Conservation (phyloP, 1,139 yeast species). For the Protomyces inouyei region DNA sequence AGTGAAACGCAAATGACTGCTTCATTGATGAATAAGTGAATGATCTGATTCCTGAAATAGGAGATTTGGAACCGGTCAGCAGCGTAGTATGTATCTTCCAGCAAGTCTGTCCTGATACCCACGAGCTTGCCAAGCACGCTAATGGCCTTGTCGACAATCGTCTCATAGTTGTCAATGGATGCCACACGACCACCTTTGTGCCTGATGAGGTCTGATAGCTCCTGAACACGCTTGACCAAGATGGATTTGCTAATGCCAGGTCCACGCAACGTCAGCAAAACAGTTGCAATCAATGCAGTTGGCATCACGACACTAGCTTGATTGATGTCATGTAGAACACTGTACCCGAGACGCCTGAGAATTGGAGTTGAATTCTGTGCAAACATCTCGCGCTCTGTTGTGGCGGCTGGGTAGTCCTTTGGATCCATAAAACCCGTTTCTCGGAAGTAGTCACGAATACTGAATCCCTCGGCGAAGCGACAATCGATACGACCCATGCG, state of each 20-base stretch:
- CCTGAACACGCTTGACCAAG: slow-evolving; percentile 39
- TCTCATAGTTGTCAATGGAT: slow-evolving; percentile 39
- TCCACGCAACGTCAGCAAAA: slow-evolving; percentile 42
- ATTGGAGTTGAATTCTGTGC: slow-evolving; percentile 35
- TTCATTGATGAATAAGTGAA: slow-evolving; percentile 45
- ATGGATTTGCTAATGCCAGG: slow-evolving; percentile 42
- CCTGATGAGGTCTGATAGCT: slow-evolving; percentile 41
- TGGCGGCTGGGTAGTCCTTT: slow-evolving; percentile 25
- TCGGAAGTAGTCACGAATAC: slow-evolving; percentile 39
- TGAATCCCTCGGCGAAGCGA: slow-evolving; percentile 45
- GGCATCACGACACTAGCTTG: slow-evolving; percentile 46
- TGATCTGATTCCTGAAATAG: slow-evolving; percentile 45
- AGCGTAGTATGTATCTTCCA: slow-evolving; percentile 43
- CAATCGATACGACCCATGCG: slow-evolving; percentile 45
- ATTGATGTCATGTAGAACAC: slow-evolving; percentile 44
- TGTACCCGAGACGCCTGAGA: slow-evolving; percentile 43
- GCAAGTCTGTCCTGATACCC: slow-evolving; percentile 37
- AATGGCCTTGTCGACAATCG: slow-evolving; percentile 42
- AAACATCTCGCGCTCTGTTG: slow-evolving; percentile 23
- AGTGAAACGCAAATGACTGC: slow-evolving; percentile 43
- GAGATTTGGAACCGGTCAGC: slow-evolving; percentile 45
- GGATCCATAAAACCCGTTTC: slow-evolving; percentile 36
- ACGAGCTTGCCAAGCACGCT: slow-evolving; percentile 44
- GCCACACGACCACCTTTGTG: slow-evolving; percentile 42
- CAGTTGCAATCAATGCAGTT: slow-evolving; percentile 45